Evolutionary conservation across 2,329 filamentous ascomycete species (phyloP).

Genomic region (Aureobasidium uvarum): DNA sequence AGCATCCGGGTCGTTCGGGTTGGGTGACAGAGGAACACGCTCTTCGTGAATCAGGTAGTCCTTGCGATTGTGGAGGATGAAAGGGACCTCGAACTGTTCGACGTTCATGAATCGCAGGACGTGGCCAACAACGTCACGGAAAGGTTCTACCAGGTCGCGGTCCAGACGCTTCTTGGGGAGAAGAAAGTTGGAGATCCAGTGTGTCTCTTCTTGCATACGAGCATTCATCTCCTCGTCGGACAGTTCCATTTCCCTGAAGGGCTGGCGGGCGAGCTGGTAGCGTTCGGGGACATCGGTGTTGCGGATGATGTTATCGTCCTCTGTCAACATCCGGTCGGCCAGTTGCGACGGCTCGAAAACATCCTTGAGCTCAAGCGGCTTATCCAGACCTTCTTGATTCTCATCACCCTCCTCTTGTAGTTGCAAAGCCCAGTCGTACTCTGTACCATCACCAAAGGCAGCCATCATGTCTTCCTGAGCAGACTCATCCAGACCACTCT

Average conservation of each 20-base stretch:
- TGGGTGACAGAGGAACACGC: conserved; percentile 62
- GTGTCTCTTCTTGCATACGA: conserved; percentile 73
- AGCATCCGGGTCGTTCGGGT: conserved; percentile 65
- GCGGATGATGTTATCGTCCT: conserved; percentile 90
- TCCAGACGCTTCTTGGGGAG: conserved; percentile 77
- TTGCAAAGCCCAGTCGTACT: conserved; percentile 92
- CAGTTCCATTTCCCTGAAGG: conserved; percentile 74
- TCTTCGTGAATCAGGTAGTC: conserved; percentile 93
- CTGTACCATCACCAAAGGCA: conserved; percentile 92
- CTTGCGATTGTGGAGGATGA: conserved; percentile 97
- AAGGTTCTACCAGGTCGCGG: conserved; percentile 71
- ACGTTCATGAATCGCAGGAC: conserved; percentile 94
- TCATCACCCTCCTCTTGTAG: conserved; percentile 82
- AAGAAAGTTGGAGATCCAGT: conserved; percentile 88
- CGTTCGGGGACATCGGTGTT: conserved; percentile 88
- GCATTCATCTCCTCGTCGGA: conserved; percentile 68
- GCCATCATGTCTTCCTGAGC: conserved; percentile 93
- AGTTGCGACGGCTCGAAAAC: conserved; percentile 97
- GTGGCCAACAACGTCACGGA: conserved; percentile 83
- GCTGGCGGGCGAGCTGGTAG: conserved; percentile 85
- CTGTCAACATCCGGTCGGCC: conserved; percentile 89
- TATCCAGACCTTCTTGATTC: conserved; percentile 72
- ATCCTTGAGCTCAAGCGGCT: conserved; percentile 89
- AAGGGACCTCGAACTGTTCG: conserved; percentile 92
- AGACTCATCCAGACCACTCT: conserved; percentile 76